Conservation (phyloP, 176 grass and related monocot species). For the Oryza punctata region DNA sequence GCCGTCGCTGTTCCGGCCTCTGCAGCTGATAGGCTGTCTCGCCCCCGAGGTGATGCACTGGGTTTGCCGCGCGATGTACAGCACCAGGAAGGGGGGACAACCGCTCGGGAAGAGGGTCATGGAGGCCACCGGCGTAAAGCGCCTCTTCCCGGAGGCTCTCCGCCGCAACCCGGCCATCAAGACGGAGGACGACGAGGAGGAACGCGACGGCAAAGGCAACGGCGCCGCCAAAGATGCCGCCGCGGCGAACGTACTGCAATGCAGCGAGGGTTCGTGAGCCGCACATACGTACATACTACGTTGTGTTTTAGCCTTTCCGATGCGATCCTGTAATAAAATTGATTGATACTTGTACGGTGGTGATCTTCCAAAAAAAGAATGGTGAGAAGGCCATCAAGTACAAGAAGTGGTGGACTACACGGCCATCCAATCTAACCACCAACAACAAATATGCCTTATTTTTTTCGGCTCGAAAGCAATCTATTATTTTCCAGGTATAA, state of each 20-base stretch:
- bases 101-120: constrained; percentile 42
- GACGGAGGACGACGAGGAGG: background rate
- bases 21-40: constrained; percentile 34
- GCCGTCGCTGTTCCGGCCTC: constrained; percentile 53
- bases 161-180: background rate
- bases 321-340: no score
- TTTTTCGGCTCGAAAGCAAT: no score
- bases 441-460: no score
- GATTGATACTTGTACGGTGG: no score
- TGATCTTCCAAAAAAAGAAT: no score
- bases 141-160: background rate
- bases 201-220: background rate
- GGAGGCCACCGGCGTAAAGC: constrained; percentile 34
- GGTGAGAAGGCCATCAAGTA: no score
- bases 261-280: background rate
- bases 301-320: background rate
- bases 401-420: no score
- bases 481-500: no score
- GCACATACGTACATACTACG: background rate
- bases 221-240: no score
- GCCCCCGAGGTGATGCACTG: constrained; percentile 43
- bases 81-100: background rate
- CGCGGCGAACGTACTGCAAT: background rate
- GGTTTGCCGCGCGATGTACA: constrained; percentile 30
- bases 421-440: no score